Conservation (phyloP, 164 flowering plant species). For the Berberis vulgaris region DNA sequence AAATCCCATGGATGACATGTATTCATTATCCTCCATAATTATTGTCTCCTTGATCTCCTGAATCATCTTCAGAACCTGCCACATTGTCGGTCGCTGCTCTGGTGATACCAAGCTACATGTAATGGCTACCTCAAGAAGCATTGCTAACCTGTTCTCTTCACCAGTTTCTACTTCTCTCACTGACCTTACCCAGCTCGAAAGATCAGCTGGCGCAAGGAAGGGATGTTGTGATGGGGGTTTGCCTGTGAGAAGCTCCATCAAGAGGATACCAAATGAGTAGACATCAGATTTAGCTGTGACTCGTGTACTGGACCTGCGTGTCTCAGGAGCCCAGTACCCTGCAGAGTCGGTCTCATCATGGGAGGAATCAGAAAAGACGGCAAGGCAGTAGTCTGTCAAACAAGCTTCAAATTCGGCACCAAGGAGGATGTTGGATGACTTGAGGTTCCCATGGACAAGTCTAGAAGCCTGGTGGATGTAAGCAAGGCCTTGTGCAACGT, state of each 20-base stretch:
- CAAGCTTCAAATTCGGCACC: conserved; percentile 95
- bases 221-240: conserved; percentile 55
- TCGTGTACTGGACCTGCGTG: conserved; percentile 22
- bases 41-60: conserved; percentile 80
- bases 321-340: conserved; percentile 63
- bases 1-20: background rate
- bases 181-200: conserved; percentile 55
- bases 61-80: conserved; percentile 94
- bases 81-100: conserved; percentile 92
- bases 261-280: conserved; percentile 63
- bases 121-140: conserved; percentile 72
- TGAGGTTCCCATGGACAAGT: conserved; percentile 90
- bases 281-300: conserved; percentile 71
- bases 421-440: conserved; percentile 86
- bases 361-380: conserved; percentile 22
- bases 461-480: conserved; percentile 91
- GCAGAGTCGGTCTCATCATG: conserved; percentile 20
- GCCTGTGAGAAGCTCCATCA: conserved; percentile 78
- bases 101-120: conserved; percentile 54
- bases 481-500: conserved; percentile 88
- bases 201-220: conserved; percentile 26
- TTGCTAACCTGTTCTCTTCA: conserved; percentile 48
- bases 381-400: conserved; percentile 76
- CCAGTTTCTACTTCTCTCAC: conserved; percentile 44
- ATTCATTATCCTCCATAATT: conserved; percentile 24